phyloP scores from a whole-genome alignment of 148 eudicot genomes.

The Rhododendron vialii region DNA sequence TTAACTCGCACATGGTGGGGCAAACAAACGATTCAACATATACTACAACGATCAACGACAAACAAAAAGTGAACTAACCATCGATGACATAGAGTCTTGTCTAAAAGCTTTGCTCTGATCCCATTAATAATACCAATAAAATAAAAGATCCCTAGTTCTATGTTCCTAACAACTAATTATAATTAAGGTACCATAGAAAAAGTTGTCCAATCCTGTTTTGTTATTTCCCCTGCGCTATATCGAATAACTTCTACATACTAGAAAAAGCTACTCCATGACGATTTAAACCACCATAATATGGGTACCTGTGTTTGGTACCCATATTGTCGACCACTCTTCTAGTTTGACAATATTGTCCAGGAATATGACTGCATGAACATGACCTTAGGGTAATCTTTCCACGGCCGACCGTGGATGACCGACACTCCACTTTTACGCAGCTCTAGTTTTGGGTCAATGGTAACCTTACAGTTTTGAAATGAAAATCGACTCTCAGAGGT shows the following conservation, averaged over 20 bases:
- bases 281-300: not conserved
- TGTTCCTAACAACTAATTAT: not conserved
- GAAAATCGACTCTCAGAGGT: not conserved
- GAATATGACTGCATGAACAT: not conserved
- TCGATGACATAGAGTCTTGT: too few species aligned
- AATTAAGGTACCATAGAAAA: not conserved
- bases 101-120: not conserved
- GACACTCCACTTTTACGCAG: not conserved
- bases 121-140: not conserved
- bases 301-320: not conserved
- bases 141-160: not conserved
- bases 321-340: not conserved
- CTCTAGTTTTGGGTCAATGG: not conserved
- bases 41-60: too few species aligned
- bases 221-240: not conserved
- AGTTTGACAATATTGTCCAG: not conserved
- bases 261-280: not conserved
- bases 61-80: too few species aligned
- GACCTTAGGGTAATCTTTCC: not conserved
- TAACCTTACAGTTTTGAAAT: not conserved
- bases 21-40: too few species aligned
- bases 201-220: not conserved
- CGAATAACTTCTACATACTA: not conserved
- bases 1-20: too few species aligned
- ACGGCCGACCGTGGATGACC: not conserved